phyloP scores from a whole-genome alignment of 345 rosid species.

The Camelina hispida region DNA sequence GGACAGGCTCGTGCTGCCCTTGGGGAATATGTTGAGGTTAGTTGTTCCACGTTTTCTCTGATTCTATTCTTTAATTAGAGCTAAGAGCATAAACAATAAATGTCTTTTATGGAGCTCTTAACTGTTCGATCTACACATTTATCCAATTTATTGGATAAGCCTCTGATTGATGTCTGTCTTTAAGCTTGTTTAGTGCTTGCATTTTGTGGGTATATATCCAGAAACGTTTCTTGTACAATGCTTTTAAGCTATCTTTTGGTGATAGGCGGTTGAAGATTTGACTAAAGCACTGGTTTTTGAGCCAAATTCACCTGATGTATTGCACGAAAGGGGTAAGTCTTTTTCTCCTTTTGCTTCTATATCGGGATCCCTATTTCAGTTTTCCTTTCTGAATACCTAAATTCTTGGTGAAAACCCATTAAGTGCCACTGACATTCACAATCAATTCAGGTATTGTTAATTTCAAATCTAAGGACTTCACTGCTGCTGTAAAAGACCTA shows the following conservation, averaged over 20 bases:
- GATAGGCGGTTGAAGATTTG: conserved; percentile 90
- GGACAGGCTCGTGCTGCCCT: conserved; percentile 98
- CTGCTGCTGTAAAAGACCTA: conserved; percentile 84
- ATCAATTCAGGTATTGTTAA: conserved; percentile 81
- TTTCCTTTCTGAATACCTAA: conserved; percentile 17
- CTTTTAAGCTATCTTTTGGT: conserved; percentile 38
- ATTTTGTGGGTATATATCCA: conserved; percentile 15
- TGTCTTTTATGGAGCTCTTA: not conserved
- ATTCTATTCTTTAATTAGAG: conserved; percentile 12
- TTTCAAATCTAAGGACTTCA: conserved; percentile 90
- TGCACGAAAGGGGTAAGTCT: conserved; percentile 89
- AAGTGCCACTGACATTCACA: conserved; percentile 35
- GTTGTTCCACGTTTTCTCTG: conserved; percentile 24
- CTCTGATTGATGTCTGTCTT: conserved; percentile 26
- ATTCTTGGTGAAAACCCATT: not conserved
- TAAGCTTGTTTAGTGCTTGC: conserved; percentile 25
- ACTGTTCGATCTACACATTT: conserved; percentile 3
- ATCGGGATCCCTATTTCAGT: conserved; percentile 15
- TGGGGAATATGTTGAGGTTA: conserved; percentile 84
- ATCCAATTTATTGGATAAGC: conserved; percentile 14
- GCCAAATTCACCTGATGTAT: conserved; percentile 82
- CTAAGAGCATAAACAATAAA: conserved; percentile 10
- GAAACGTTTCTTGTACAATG: conserved; percentile 30
- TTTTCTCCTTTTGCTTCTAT: conserved; percentile 16
- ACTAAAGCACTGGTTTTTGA: conserved; percentile 89